Percentiles rank a stretch among this genome's conserved stretches.
Evolutionary conservation across 345 rosid genomes (phyloP).

Genomic region (Arabis alpina): DNA sequence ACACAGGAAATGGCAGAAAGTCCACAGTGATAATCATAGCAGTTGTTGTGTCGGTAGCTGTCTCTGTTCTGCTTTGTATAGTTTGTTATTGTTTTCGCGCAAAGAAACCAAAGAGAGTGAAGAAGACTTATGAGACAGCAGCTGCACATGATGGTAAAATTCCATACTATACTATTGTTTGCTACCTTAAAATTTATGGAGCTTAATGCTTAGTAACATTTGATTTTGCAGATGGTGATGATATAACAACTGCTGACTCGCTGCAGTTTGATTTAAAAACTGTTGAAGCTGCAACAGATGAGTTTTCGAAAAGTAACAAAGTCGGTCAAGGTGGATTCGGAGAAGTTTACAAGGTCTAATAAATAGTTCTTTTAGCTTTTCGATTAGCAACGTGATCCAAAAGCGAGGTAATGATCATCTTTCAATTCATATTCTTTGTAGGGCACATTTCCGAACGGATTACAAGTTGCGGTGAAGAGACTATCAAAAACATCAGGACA

Average conservation of each 20-base stretch:
- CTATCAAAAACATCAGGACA: conserved; percentile 52
- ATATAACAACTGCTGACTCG: conserved; percentile 45
- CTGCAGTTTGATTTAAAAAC: conserved; percentile 47
- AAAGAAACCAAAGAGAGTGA: not conserved
- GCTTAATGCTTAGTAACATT: not conserved
- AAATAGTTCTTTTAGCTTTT: not conserved
- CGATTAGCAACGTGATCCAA: not conserved
- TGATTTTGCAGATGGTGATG: conserved; percentile 40
- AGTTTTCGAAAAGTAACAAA: conserved; percentile 52
- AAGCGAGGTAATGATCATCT: not conserved
- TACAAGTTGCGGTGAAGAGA: conserved; percentile 60
- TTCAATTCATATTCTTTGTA: conserved; percentile 14
- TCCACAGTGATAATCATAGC: conserved; percentile 39
- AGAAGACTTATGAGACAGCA: conserved; percentile 22
- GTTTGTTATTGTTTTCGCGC: not conserved
- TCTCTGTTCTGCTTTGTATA: conserved; percentile 30
- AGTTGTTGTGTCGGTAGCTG: conserved; percentile 40
- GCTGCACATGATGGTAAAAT: conserved; percentile 1
- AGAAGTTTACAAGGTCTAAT: conserved; percentile 59
- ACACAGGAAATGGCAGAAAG: conserved; percentile 36
- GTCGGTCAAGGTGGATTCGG: conserved; percentile 78
- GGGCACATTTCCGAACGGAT: conserved; percentile 52
- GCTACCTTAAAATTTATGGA: not conserved
- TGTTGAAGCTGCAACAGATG: conserved; percentile 48
- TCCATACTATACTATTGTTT: not conserved